phyloP scores from a whole-genome alignment of 805 yeast species.

The Kazachstania bromeliacearum region DNA sequence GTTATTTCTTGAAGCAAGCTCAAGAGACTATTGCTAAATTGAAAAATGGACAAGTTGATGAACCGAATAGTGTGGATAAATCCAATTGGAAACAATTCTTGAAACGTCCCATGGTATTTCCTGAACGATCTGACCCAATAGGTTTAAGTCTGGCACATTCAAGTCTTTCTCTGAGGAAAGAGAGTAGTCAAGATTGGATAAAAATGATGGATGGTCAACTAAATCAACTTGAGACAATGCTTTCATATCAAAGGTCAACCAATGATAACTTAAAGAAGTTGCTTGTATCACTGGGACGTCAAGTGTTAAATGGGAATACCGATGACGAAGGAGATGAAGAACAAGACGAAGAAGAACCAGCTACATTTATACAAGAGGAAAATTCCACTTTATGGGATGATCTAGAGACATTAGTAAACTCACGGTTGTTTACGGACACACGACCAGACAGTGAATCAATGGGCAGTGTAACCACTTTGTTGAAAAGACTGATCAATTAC shows the following conservation, averaged over 20 bases:
- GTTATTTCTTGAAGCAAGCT: slow-evolving; percentile 21
- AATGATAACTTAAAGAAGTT: slow-evolving; percentile 14
- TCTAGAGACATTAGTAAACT: slow-evolving; percentile 10
- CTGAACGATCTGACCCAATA: slow-evolving; percentile 28
- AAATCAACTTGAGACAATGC: too few species aligned
- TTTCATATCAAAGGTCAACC: slow-evolving; percentile 11
- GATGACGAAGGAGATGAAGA: too few species aligned
- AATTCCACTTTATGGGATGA: slow-evolving; percentile 8
- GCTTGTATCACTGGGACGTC: slow-evolving; percentile 5
- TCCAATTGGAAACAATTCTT: slow-evolving; percentile 16
- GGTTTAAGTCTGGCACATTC: slow-evolving; percentile 20
- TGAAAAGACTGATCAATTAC: too few species aligned
- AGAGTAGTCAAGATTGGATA: slow-evolving; percentile 13
- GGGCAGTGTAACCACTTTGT: too few species aligned
- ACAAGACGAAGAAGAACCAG: too few species aligned
- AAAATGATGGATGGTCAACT: slow-evolving; percentile 3
- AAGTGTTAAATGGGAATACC: too few species aligned
- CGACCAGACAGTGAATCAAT: slow-evolving; percentile 10
- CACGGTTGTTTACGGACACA: too few species aligned
- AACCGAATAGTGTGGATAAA: slow-evolving; percentile 11
- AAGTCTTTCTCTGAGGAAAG: slow-evolving; percentile 11
- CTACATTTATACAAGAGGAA: not conserved
- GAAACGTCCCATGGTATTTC: slow-evolving; percentile 20
- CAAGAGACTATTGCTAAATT: slow-evolving; percentile 12
- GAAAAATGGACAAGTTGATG: slow-evolving; percentile 1